A percentile compares a stretch with the other conserved stretches of the same genome.
Evolutionary conservation across 2,329 filamentous ascomycete species (phyloP).

Genomic region (Exophiala spinifera): DNA sequence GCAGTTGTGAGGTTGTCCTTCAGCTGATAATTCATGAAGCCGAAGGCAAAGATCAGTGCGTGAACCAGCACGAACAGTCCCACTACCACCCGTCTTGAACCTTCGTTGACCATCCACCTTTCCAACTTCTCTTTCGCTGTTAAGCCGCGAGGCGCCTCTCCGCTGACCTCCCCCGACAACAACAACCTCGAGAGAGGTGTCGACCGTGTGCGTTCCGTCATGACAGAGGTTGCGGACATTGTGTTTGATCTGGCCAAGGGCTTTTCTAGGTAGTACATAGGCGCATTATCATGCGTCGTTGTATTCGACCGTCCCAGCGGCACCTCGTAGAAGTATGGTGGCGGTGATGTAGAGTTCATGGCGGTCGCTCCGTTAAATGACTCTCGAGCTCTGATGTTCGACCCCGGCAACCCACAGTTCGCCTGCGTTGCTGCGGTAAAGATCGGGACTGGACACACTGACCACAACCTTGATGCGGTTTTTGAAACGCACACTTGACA

Average conservation of each 20-base stretch:
- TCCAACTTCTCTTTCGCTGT: slow-evolving; percentile 70
- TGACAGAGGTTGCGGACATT: slow-evolving; percentile 21
- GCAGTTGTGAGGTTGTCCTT: slow-evolving; percentile 69
- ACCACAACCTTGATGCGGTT: slow-evolving; percentile 2
- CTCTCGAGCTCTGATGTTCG: slow-evolving; percentile 6
- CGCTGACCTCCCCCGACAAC: slow-evolving; percentile 77
- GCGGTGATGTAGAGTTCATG: slow-evolving; percentile 18
- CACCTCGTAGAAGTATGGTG: slow-evolving; percentile 23
- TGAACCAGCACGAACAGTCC: slow-evolving; percentile 71
- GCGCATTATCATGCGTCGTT: slow-evolving; percentile 27
- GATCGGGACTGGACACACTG: slow-evolving; percentile 10
- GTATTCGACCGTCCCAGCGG: slow-evolving; percentile 29
- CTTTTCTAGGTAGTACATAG: slow-evolving; percentile 30
- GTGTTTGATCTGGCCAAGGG: slow-evolving; percentile 23
- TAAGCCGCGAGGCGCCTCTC: slow-evolving; percentile 66
- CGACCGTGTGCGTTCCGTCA: slow-evolving; percentile 70
- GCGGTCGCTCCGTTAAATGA: slow-evolving; percentile 12
- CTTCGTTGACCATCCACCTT: slow-evolving; percentile 87
- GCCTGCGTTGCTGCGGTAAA: slow-evolving; percentile 14
- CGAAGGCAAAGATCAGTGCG: slow-evolving; percentile 73
- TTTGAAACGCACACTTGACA: slow-evolving; percentile 24
- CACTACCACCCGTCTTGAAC: slow-evolving; percentile 78
- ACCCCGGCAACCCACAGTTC: slow-evolving; percentile 7
- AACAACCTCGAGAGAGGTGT: slow-evolving; percentile 79
- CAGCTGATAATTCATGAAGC: slow-evolving; percentile 73